Evolutionary conservation across 306 rosid species (phyloP).

Genomic region (Prunus dulcis): DNA sequence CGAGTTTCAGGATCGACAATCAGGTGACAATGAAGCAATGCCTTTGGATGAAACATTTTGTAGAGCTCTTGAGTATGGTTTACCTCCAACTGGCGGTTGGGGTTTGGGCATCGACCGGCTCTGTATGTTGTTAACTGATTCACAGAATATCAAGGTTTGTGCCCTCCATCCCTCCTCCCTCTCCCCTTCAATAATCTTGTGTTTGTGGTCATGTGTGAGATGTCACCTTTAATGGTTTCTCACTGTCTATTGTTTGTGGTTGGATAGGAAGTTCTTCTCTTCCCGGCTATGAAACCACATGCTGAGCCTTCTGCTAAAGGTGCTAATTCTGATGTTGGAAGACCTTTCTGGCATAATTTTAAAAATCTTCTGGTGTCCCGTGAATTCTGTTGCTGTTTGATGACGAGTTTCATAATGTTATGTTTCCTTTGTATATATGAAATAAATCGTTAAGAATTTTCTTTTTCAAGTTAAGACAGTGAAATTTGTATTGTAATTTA

Average conservation of each 20-base stretch:
- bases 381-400: background rate
- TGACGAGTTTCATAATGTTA: background rate
- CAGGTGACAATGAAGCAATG: conserved; percentile 98
- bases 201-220: background rate
- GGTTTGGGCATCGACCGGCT: conserved; percentile 90
- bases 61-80: conserved; percentile 84
- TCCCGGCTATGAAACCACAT: conserved; percentile 79
- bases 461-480: no score
- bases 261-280: conserved; percentile 85
- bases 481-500: no score
- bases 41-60: conserved; percentile 86
- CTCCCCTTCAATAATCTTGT: background rate
- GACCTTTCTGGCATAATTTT: background rate
- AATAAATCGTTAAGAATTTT: no score
- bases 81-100: conserved; percentile 98
- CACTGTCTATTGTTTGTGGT: conserved; percentile 1
- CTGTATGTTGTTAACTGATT: conserved; percentile 76
- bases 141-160: conserved; percentile 82
- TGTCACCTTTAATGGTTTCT: background rate
- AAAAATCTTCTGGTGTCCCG: no score
- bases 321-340: background rate
- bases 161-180: background rate
- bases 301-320: conserved; percentile 52
- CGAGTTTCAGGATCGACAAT: conserved; percentile 72
- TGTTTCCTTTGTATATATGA: background rate